These are phyloP conservation scores for Boletus patriciae DNA, from an alignment of 768 basidiomycete species.

Conservation along the genomic window DNA sequence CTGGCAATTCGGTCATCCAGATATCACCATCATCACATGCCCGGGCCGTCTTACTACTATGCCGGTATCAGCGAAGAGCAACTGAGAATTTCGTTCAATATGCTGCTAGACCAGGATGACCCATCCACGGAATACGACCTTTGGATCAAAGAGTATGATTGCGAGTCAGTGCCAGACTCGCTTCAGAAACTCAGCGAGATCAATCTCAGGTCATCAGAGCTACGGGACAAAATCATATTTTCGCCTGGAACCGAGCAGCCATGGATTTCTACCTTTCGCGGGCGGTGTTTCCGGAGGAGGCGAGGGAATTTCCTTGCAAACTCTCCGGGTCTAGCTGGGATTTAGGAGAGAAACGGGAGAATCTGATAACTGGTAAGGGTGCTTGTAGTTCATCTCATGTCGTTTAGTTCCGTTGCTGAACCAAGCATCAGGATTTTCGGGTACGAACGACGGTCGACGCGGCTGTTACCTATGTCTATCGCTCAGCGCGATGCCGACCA, in stretches of 20 bases:
- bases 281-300: conserved; percentile 37
- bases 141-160: background rate
- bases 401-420: background rate
- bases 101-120: conserved; percentile 2
- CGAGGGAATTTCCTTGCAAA: conserved; percentile 33
- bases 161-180: background rate
- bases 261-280: conserved; percentile 23
- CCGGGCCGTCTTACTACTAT: conserved; percentile 38
- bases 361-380: conserved; percentile 6
- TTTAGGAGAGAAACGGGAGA: conserved; percentile 27
- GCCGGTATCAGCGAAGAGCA: background rate
- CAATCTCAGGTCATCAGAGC: conserved; percentile 8
- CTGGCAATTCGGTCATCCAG: conserved; percentile 39
- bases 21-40: conserved; percentile 33
- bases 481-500: conserved; percentile 24
- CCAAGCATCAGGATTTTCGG: conserved; percentile 36
- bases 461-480: conserved; percentile 36
- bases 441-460: conserved; percentile 39
- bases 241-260: background rate
- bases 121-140: background rate
- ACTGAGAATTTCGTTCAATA: background rate
- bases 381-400: background rate
- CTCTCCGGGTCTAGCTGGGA: conserved; percentile 36
- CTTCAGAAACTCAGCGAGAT: background rate
- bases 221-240: background rate